Conservation (phyloP, 2,329 filamentous ascomycete species). For the Atkinsonella hypoxylon region DNA sequence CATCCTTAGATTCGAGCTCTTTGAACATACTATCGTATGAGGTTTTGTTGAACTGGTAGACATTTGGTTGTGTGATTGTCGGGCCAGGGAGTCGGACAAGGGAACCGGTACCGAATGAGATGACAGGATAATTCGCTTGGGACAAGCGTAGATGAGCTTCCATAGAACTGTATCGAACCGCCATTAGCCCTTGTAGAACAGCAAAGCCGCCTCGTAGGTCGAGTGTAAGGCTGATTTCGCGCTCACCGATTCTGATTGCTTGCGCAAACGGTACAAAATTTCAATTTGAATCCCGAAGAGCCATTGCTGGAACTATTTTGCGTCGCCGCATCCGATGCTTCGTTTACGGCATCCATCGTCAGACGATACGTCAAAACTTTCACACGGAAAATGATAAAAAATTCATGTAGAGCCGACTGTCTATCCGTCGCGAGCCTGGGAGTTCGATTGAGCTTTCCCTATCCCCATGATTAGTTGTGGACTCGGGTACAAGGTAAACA, state of each 20-base stretch:
- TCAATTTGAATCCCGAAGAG: conserved; percentile 66
- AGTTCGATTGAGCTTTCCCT: neutral
- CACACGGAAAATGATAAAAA: neutral
- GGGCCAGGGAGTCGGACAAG: conserved; percentile 88
- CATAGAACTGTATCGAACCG: conserved; percentile 42
- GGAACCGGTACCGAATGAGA: conserved; percentile 93
- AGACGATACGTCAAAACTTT: neutral
- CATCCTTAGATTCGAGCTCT: conserved; percentile 77
- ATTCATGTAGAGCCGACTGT: neutral
- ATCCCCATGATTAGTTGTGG: neutral
- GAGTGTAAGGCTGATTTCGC: too few species aligned
- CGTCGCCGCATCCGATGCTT: conserved; percentile 18
- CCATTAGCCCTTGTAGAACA: neutral
- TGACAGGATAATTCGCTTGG: conserved; percentile 79
- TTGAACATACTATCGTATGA: conserved; percentile 93
- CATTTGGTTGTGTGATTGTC: conserved; percentile 84
- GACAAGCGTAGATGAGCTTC: conserved; percentile 94
- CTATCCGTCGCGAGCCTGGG: neutral
- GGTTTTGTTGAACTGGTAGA: conserved; percentile 95
- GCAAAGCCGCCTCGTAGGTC: too few species aligned
- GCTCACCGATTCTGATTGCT: conserved; percentile 89
- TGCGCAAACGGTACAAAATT: conserved; percentile 97
- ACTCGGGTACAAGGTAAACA: neutral
- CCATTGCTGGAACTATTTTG: conserved; percentile 36
- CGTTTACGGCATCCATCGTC: conserved; percentile 32